phyloP scores from a whole-genome alignment of 305 asterid species.

The Striga hermonthica region DNA sequence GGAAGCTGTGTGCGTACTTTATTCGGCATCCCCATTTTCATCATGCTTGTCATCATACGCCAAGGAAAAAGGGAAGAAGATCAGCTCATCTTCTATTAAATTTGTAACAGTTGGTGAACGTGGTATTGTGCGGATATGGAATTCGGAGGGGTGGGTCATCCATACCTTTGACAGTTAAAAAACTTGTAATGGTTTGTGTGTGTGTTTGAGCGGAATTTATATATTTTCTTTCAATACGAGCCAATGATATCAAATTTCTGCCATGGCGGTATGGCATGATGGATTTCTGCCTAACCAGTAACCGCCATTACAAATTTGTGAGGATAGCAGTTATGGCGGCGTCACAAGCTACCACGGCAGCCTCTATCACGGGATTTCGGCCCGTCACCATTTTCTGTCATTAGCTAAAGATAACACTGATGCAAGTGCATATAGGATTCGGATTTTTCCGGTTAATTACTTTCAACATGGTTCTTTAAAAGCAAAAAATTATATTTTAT shows the following conservation, averaged over 20 bases:
- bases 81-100: slow-evolving; percentile 48
- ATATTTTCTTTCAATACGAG: no score
- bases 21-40: slow-evolving; percentile 58
- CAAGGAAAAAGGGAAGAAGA: slow-evolving; percentile 48
- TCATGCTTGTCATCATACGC: slow-evolving; percentile 44
- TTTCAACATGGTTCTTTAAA: slow-evolving; percentile 15
- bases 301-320: no score
- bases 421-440: slow-evolving; percentile 3
- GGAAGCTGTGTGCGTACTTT: slow-evolving; percentile 71
- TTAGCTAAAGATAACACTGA: no score
- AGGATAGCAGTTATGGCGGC: no score
- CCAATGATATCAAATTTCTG: no score
- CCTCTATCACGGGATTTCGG: no score
- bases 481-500: background rate
- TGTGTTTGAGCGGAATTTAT: no score
- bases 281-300: no score
- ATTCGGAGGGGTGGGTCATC: slow-evolving; percentile 67
- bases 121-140: slow-evolving; percentile 90
- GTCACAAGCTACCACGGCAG: no score
- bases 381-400: no score
- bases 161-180: background rate
- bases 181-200: no score
- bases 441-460: background rate
- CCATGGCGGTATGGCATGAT: no score
- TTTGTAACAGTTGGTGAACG: slow-evolving; percentile 95